Conservation (phyloP, 371 early-diverging fungal species). For the Amoeboradix gromovi region DNA sequence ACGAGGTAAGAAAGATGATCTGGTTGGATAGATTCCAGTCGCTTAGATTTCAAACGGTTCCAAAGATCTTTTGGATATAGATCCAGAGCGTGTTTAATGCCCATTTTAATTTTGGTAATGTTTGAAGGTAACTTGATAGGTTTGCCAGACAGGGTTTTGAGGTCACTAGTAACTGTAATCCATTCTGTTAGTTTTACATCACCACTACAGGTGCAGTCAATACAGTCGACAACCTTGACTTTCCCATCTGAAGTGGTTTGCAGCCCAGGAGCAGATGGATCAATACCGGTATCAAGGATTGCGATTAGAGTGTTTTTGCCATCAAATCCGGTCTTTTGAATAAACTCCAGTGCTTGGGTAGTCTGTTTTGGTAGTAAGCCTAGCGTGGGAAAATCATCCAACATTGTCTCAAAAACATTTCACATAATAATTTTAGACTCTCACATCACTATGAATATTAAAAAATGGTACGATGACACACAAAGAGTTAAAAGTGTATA, state of each 20-base stretch:
- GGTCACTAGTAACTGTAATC: constrained; percentile 4
- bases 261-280: constrained; percentile 46
- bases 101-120: constrained; percentile 50
- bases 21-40: neutral
- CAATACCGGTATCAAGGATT: constrained; percentile 65
- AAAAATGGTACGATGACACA: too few species aligned
- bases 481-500: too few species aligned
- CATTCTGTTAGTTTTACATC: constrained; percentile 14
- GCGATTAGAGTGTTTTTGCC: constrained; percentile 66
- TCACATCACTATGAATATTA: too few species aligned
- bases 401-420: too few species aligned
- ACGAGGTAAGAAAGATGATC: neutral
- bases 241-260: constrained; percentile 50
- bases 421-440: too few species aligned
- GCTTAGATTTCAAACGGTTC: constrained; percentile 15
- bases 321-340: constrained; percentile 41
- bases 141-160: constrained; percentile 27
- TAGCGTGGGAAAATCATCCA: neutral
- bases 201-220: constrained; percentile 72
- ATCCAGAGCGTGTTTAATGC: constrained; percentile 42
- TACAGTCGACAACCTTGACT: constrained; percentile 58
- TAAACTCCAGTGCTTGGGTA: constrained; percentile 47
- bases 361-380: neutral
- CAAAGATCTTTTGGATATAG: constrained; percentile 37
- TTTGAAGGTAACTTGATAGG: constrained; percentile 30